These are phyloP conservation scores for Yamadazyma epiphylla DNA, from an alignment of 1,139 yeast species.

Conservation along the genomic window DNA sequence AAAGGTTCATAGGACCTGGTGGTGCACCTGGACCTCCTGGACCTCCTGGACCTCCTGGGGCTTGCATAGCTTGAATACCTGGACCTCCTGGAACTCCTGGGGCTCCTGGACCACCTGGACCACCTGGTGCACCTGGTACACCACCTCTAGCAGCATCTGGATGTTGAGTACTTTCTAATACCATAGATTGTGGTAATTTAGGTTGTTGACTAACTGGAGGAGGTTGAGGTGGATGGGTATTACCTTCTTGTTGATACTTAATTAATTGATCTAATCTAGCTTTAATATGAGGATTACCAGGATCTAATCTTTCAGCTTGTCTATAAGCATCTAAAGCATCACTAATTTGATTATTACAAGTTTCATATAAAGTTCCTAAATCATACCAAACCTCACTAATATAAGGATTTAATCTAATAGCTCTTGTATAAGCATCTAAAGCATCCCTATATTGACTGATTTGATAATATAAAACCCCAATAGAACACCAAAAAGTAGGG, in stretches of 20 bases:
- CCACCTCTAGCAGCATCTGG: slow-evolving; percentile 6
- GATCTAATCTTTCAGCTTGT: slow-evolving; percentile 93
- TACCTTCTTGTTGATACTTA: slow-evolving; percentile 72
- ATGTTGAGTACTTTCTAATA: slow-evolving; percentile 46
- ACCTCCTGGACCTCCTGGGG: slow-evolving; percentile 7
- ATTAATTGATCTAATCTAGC: slow-evolving; percentile 85
- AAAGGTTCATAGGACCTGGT: background rate
- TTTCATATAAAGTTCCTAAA: slow-evolving; percentile 92
- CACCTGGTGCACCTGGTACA: slow-evolving; percentile 19
- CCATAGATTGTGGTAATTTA: slow-evolving; percentile 55
- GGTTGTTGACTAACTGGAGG: slow-evolving; percentile 64
- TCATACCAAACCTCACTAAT: slow-evolving; percentile 98
- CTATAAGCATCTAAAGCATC: slow-evolving; percentile 97
- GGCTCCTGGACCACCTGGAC: slow-evolving; percentile 14
- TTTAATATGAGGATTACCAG: slow-evolving; percentile 90
- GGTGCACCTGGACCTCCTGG: slow-evolving; percentile 3
- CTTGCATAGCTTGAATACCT: background rate
- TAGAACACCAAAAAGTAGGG: slow-evolving; percentile 98
- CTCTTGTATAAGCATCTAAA: slow-evolving; percentile 93
- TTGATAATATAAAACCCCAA: slow-evolving; percentile 94
- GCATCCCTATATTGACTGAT: slow-evolving; percentile 96
- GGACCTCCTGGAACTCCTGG: slow-evolving; percentile 4
- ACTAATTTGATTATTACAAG: slow-evolving; percentile 90
- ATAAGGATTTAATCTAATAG: slow-evolving; percentile 91
- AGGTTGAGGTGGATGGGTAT: slow-evolving; percentile 62